Evolutionary conservation across 2,329 filamentous ascomycete genomes (phyloP), one percentile per base, ranked within the genome.

Genomic region (Epichloe sibirici): DNA sequence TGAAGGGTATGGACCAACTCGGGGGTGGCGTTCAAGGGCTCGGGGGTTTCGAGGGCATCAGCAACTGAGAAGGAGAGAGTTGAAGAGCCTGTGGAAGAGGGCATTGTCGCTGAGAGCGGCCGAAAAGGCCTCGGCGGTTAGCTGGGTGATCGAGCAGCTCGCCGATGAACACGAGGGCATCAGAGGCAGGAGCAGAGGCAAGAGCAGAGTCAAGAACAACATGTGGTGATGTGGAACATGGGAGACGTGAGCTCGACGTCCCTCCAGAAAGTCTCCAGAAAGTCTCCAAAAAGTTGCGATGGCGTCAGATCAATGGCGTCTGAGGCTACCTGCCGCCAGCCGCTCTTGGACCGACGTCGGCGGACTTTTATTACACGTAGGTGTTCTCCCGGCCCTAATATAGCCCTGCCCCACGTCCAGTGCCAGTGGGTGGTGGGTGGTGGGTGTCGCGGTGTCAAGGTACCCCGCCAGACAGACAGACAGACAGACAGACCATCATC

Each of bases 1-100:
- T 83, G 78, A 56, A 94, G 79, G 58, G 82, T 83, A 66, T 94
- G 88, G 53, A 84, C 72, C 45, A 89, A 76, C 51, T 81, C 77
- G n/a, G 87, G 87, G 11, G 57, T 61, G 39, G 45, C 45, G 28
- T 62, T 53, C 25, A 56, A 49, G 21, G 55, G 51, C 9, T 56
- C 57, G 45, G 57, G 51, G 5, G 55, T 53, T 46, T 59, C 59
- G 40, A 59, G 51, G 15, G 56, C 46, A 38, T 45, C 47, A 9
- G 48, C n/a, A 17, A 53, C 52, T n/a, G 57, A 47, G 21, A 53
- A 49, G 4, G 53, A 43, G 48, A 59, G 53, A 31, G 40, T 34
- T 4, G 48, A 25, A 13, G 51, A 17, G 28, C 38, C 51, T 42
- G 43, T 25, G 15, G 3, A 23, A 21, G 37, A 38, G 15, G 35